Evolutionary conservation across 352 stramenopile genomes (phyloP), one percentile per base, ranked within the genome.

Genomic region (Globisporangium sylvaticum): DNA sequence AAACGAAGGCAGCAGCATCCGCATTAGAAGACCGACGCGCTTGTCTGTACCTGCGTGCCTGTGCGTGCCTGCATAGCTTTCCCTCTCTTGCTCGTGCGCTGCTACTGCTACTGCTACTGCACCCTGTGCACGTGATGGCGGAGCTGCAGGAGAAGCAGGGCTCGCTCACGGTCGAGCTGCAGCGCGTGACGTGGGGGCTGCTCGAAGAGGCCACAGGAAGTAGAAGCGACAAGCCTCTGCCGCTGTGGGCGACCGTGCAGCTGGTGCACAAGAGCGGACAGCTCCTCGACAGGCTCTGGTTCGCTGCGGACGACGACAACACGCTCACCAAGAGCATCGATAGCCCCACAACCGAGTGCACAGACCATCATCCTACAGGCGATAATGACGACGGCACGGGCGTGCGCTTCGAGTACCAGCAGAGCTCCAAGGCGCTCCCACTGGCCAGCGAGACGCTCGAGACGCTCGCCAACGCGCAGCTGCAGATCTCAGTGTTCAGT

Each of bases 231-330:
- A n/a, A n/a, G n/a, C n/a, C n/a, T n/a, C n/a, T n/a, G n/a, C n/a
- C n/a, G n/a, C n/a, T n/a, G n/a, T 90, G 78, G 80, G 62, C 46
- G 18, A 71, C 64, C 31, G 75, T 90, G 62, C 64, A 82, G 65
- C 42, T 89, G 9, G 73, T 83, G 18, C 22, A 69, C 32, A 61
- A 62, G 22, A 56, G 34, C 4, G 72, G 73, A 34, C 63, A 67
- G 56, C 65, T 74, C 0, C 65, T 84, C 22, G 73, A 85, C 37
- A 54, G 67, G 46, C 67, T 88, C 15, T 91, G 83, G 83, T 91
- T 91, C 65, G 20, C 65, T 3, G 50, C 25, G 0, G 78, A 88
- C 18, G 74, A 87, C 46, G 83, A 82, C 55, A 89, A 89, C 53
- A 73, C 73, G 64, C 69, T 77, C 44, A 85, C 78, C 10, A 70